Evolutionary conservation across 2,329 filamentous ascomycete species (phyloP), one percentile per base, ranked within the genome.

Genomic region (Colletotrichum sidae): DNA sequence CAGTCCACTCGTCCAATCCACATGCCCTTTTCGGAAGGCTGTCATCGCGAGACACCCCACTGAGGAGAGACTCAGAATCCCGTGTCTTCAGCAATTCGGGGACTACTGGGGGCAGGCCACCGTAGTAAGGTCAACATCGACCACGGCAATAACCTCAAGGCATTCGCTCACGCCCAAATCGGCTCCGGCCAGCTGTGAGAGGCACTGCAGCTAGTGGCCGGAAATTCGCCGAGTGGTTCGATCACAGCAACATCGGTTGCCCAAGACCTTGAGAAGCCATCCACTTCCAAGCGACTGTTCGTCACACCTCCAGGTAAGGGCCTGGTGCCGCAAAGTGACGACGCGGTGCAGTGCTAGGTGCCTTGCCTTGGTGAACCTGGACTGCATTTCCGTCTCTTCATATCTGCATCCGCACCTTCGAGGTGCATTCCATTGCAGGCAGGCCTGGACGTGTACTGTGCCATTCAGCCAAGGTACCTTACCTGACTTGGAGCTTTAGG

Each of bases 181-280:
- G 25, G 25, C 25, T 25, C 25, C 25, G 4, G 55, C 50, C 34
- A 17, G 55, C 12, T 37, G 47, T 44, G 38, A 49, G 44, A 37
- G 37, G 38, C 60, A 51, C 39, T 37, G 54, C 56, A 55, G 50
- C 35, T 39, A 50, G 39, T 12, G 34, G 42, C 59, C 52, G 47
- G 53, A 57, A 65, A 57, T 44, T 47, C 52, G 44, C 63, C 58
- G 63, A 62, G 58, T 66, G 63, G 63, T 42, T 45, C 47, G 41
- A 53, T 42, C 13, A 35, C 37, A 50, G 46, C 46, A 17, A 13
- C 52, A 47, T 39, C 60, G 25, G 52, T 53, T 17, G 17, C n/a
- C 38, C 51, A 34, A 53, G 37, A 17, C 25, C 3, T 10, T 17
- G 17, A 13, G 25, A 45, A 15, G 53, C 34, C 25, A 34, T 37